Evolutionary conservation across 257 asterid genomes (phyloP).

Genomic region (Primulina huaijiensis): DNA sequence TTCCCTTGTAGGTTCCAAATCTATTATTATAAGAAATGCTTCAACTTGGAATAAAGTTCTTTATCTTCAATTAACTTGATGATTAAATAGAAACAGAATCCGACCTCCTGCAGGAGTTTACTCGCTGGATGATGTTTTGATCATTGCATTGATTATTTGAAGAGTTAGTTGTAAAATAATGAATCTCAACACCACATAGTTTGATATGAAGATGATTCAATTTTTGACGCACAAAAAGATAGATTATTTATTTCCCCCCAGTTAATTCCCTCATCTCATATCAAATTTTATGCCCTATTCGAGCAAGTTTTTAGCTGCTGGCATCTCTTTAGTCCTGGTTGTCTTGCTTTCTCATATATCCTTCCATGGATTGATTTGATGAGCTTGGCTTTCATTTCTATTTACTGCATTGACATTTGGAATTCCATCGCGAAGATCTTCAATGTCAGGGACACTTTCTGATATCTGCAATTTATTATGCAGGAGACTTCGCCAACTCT

Average conservation of each 20-base stretch:
- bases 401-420: conserved; percentile 7
- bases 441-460: conserved; percentile 16
- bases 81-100: conserved; percentile 2
- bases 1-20: not conserved
- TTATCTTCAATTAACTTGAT: conserved; percentile 1
- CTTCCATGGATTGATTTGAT: conserved; percentile 4
- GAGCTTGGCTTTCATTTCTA: conserved; percentile 8
- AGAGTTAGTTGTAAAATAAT: not conserved
- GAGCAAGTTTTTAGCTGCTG: conserved; percentile 12
- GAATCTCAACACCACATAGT: conserved; percentile 6
- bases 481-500: conserved; percentile 93
- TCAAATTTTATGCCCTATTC: conserved; percentile 8
- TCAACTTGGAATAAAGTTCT: conserved; percentile 1
- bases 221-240: not conserved
- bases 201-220: not conserved
- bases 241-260: not conserved
- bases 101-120: not conserved
- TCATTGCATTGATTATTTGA: too few relatives aligned
- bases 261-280: too few relatives aligned
- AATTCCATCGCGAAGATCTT: conserved; percentile 1
- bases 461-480: conserved; percentile 25
- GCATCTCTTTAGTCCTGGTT: conserved; percentile 11
- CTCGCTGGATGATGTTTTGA: not conserved
- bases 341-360: conserved; percentile 5
- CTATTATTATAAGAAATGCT: not conserved